Evolutionary conservation across 805 yeast species (phyloP), one percentile per base, ranked within the genome.

Genomic region (Ogataea neopini): DNA sequence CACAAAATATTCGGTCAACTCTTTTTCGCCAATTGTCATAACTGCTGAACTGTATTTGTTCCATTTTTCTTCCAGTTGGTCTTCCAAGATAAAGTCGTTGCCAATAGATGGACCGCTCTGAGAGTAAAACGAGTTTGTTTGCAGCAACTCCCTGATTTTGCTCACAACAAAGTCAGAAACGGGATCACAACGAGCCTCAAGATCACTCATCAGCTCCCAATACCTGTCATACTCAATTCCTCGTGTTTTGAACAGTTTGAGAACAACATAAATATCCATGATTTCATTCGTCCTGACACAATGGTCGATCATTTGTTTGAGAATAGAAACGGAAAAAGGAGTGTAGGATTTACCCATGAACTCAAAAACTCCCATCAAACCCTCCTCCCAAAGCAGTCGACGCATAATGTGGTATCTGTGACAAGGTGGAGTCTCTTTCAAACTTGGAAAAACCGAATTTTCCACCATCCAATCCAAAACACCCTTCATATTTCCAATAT

Each of bases 211-310:
- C 14, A 39, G 25, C 33, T 39, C 42, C 28, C 28, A 39, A 25
- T 26, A 28, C 18, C 42, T 25, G 30, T 26, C 42, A 14, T 39
- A 39, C 4, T 39, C 33, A 9, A 39, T 13, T 4, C 25, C 33
- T 5, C n/a, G 17, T 39, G 17, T 39, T 17, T 28, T 39, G 42
- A 39, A 39, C 22, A 39, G 42, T 17, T 26, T 39, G 33, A 39
- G 25, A 9, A 39, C 33, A 19, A 28, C 33, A 25, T 15, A 39
- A 28, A 39, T 15, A 17, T 39, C 42, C 14, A 26, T 3, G 17
- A 7, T 18, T 7, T 18, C 10, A 9, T 39, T 32, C 4, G 11
- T 39, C 17, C 26, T 33, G 34, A 39, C 26, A 33, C 42, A 39
- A 23, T 26, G 30, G n/a, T 39, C 23, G 18, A 39, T 26, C 8